Evolutionary conservation across 2,329 filamentous ascomycete species (phyloP).

Genomic region (Hypocrella siamensis): DNA sequence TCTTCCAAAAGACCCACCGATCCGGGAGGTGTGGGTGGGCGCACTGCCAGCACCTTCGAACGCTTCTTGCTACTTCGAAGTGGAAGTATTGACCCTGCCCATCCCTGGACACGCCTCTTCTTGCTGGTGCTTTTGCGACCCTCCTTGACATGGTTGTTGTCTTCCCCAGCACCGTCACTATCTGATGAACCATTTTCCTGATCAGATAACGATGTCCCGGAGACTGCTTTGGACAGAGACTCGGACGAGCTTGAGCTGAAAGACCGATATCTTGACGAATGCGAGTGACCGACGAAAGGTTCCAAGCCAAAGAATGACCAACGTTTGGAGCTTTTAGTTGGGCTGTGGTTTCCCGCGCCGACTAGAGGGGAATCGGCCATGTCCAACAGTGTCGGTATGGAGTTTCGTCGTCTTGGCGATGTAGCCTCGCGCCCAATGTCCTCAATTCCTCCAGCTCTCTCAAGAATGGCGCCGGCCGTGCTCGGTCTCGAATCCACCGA

Average conservation of each 20-base stretch:
- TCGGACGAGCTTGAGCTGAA: slow-evolving; percentile 31
- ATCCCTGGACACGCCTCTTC: slow-evolving; percentile 59
- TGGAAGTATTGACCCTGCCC: slow-evolving; percentile 52
- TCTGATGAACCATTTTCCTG: slow-evolving; percentile 15
- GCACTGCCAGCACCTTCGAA: slow-evolving; percentile 20
- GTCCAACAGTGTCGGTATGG: slow-evolving; percentile 37
- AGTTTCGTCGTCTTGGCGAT: slow-evolving; percentile 38
- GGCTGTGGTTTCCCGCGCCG: slow-evolving; percentile 25
- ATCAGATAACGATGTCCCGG: slow-evolving; percentile 18
- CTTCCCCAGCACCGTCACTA: slow-evolving; percentile 8
- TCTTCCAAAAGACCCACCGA: too few species aligned
- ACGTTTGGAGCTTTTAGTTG: slow-evolving; percentile 35
- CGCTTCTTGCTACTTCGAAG: slow-evolving; percentile 33
- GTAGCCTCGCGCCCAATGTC: slow-evolving; percentile 6
- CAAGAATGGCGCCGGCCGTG: slow-evolving; percentile 56
- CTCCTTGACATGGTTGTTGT: slow-evolving; percentile 12
- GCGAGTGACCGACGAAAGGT: slow-evolving; percentile 27
- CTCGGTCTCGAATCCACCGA: slow-evolving; percentile 42
- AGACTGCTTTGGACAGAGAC: slow-evolving; percentile 13
- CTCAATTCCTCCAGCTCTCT: slow-evolving; percentile 21
- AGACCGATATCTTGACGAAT: slow-evolving; percentile 30
- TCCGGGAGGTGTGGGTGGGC: slow-evolving; percentile 31
- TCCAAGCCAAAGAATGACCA: slow-evolving; percentile 51
- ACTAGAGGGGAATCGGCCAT: slow-evolving; percentile 19
- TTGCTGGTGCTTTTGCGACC: slow-evolving; percentile 18